Conservation (phyloP, 176 grass and related monocot genomes). For the Pharus latifolius region DNA sequence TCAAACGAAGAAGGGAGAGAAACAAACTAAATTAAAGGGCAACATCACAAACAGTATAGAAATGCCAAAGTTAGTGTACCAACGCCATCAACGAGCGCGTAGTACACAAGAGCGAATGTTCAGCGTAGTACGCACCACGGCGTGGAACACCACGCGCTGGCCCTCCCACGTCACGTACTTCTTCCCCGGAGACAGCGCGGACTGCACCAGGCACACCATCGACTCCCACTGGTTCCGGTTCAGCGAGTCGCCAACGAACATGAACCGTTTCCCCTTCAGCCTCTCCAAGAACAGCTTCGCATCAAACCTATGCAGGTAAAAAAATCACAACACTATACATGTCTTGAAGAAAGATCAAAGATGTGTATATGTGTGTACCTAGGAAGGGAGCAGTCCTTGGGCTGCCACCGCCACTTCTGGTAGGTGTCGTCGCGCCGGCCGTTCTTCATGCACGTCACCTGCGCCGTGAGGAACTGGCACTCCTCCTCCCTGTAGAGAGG, state of each 20-base stretch:
- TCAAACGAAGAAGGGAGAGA: too few relatives aligned
- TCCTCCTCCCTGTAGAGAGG: conserved; percentile 68
- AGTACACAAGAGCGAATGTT: not conserved
- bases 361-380: conserved; percentile 15
- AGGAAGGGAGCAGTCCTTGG: conserved; percentile 59
- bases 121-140: conserved; percentile 27
- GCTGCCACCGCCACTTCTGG: conserved; percentile 91
- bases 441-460: conserved; percentile 90
- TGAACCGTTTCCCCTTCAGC: conserved; percentile 58
- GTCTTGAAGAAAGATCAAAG: not conserved
- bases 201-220: conserved; percentile 76
- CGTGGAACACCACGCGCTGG: conserved; percentile 64
- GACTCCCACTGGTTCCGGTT: conserved; percentile 95
- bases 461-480: conserved; percentile 68
- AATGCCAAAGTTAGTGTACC: not conserved
- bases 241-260: conserved; percentile 96
- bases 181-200: conserved; percentile 48
- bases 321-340: too few relatives aligned
- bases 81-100: not conserved
- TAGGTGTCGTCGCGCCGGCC: conserved; percentile 79
- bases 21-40: not conserved
- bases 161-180: conserved; percentile 71
- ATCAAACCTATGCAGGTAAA: too few relatives aligned
- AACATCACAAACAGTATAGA: not conserved
- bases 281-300: conserved; percentile 64